Conservation (phyloP, 495 filamentous ascomycete genomes). For the Aspergillus avenaceus region DNA sequence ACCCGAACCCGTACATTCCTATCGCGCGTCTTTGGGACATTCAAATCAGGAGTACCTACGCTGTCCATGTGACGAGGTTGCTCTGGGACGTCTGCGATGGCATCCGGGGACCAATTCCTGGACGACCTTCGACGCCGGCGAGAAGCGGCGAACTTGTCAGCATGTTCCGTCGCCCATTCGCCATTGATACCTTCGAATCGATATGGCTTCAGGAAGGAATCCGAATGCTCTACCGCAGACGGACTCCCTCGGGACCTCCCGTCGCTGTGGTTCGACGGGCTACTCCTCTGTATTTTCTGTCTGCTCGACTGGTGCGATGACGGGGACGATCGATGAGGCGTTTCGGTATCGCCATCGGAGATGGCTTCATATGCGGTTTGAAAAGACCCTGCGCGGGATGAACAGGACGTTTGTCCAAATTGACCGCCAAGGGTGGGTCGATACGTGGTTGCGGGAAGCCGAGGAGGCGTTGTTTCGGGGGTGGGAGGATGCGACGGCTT, state of each 20-base stretch:
- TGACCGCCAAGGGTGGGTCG: conserved; percentile 34
- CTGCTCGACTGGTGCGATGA: conserved; percentile 21
- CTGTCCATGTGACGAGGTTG: conserved; percentile 7
- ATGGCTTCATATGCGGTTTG: conserved; percentile 64
- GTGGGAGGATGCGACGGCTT: conserved; percentile 67
- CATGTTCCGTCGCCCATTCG: background rate
- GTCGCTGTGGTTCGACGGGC: background rate
- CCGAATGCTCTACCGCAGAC: background rate
- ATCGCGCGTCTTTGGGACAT: conserved; percentile 27
- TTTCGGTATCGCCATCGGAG: conserved; percentile 58
- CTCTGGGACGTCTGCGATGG: conserved; percentile 1
- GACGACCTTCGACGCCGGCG: background rate
- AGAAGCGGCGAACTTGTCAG: background rate
- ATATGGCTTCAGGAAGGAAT: background rate
- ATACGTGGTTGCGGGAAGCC: conserved; percentile 36
- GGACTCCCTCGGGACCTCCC: background rate
- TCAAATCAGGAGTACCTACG: conserved; percentile 17
- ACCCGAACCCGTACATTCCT: conserved; percentile 34
- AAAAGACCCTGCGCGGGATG: conserved; percentile 66
- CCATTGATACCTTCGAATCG: background rate
- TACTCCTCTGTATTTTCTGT: conserved; percentile 24
- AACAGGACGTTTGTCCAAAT: conserved; percentile 31
- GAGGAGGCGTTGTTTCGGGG: conserved; percentile 69
- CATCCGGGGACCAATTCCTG: background rate
- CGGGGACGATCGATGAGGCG: conserved; percentile 38